Conservation (phyloP, 768 basidiomycete genomes). For the Pulveroboletus ravenelii region DNA sequence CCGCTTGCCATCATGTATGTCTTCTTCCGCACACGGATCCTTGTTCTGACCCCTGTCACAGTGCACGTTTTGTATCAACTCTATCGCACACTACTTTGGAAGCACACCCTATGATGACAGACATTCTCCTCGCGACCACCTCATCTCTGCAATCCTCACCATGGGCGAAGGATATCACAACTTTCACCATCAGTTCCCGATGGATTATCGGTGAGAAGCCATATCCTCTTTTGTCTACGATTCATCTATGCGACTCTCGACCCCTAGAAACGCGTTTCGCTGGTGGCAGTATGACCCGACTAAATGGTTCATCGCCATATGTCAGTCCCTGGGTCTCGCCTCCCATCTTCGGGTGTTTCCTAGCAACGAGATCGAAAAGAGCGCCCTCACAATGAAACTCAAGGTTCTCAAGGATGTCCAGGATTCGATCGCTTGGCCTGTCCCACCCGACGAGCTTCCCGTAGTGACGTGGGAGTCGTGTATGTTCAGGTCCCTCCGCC, state of each 20-base stretch:
- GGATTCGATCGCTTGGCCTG: conserved; percentile 61
- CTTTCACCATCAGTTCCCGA: conserved; percentile 88
- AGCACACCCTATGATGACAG: conserved; percentile 78
- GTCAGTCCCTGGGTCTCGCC: conserved; percentile 64
- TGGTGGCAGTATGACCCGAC: conserved; percentile 75
- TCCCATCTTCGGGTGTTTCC: conserved; percentile 80
- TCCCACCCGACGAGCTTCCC: conserved; percentile 54
- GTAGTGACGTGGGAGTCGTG: conserved; percentile 80
- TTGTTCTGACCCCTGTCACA: conserved; percentile 21
- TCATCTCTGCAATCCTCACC: conserved; percentile 77
- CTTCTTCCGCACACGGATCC: background rate
- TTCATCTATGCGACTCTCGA: conserved; percentile 4
- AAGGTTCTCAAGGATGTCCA: conserved; percentile 64
- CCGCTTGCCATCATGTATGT: conserved; percentile 78
- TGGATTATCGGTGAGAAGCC: conserved; percentile 43
- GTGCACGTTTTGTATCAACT: conserved; percentile 89
- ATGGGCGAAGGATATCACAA: conserved; percentile 67
- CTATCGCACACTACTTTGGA: conserved; percentile 82
- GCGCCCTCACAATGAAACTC: conserved; percentile 77
- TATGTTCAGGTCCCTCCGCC: conserved; percentile 33
- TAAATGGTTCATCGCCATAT: conserved; percentile 75
- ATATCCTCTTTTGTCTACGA: background rate
- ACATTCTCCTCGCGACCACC: conserved; percentile 71
- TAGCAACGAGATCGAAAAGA: conserved; percentile 82
- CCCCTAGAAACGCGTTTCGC: conserved; percentile 56